These are phyloP conservation scores for Purshia tridentata DNA, from an alignment of 306 rosid genomes.

Conservation along the genomic window DNA sequence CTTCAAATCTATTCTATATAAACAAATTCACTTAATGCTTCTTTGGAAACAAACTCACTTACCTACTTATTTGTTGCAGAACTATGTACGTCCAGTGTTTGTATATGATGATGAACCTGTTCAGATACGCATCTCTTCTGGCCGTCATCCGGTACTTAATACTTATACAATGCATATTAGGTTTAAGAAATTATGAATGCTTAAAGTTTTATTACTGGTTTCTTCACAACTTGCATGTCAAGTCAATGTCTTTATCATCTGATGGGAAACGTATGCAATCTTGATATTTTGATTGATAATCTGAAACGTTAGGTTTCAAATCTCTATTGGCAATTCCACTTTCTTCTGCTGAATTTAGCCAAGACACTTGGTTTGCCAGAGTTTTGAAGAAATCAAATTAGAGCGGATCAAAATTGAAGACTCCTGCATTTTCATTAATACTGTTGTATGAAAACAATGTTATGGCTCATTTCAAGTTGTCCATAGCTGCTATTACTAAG, in stretches of 20 bases:
- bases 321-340: not conserved
- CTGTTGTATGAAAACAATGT: not conserved
- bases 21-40: too few species aligned
- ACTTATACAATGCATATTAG: constrained; percentile 29
- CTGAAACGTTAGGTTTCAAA: not conserved
- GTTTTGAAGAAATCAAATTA: not conserved
- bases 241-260: not conserved
- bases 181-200: constrained; percentile 7
- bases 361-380: not conserved
- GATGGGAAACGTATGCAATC: not conserved
- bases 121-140: constrained; percentile 71
- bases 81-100: constrained; percentile 70
- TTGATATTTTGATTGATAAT: not conserved
- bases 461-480: not conserved
- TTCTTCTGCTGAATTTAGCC: not conserved
- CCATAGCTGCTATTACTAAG: not conserved
- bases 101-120: constrained; percentile 63
- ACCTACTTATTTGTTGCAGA: constrained; percentile 45
- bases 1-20: too few species aligned
- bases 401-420: not conserved
- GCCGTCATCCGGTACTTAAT: constrained; percentile 92
- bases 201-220: not conserved
- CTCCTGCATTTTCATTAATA: not conserved
- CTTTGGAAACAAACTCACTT: not conserved
- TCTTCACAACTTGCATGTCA: not conserved